These are phyloP conservation scores for Penicillium sp. DNA, from an alignment of 2,329 filamentous ascomycete species.

Conservation along the genomic window DNA sequence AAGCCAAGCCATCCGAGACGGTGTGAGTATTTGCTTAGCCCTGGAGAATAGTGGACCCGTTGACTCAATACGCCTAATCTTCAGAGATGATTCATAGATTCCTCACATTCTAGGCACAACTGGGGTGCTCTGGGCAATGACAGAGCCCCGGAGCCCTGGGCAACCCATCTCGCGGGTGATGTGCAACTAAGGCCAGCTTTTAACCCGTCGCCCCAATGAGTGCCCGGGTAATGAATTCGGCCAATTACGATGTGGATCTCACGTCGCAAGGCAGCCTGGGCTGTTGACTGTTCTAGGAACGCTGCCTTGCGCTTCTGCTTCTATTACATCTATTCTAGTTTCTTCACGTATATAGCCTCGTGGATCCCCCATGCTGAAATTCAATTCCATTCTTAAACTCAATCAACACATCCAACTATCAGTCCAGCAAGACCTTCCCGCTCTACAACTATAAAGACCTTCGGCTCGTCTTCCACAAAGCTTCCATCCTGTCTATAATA, in stretches of 20 bases:
- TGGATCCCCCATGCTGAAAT: not conserved
- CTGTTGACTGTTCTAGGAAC: conserved; percentile 11
- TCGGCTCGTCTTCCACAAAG: not conserved
- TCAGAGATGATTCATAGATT: conserved; percentile 13
- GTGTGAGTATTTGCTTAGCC: conserved; percentile 19
- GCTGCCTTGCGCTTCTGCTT: conserved; percentile 11
- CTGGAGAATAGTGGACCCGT: conserved; percentile 6
- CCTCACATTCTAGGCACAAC: conserved; percentile 10
- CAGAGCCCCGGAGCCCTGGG: conserved; percentile 7
- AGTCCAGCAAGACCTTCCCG: not conserved
- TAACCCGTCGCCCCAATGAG: conserved; percentile 11
- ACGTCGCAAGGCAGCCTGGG: conserved; percentile 18
- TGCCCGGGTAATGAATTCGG: conserved; percentile 8
- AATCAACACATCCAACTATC: conserved; percentile 9
- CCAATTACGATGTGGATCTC: conserved; percentile 14
- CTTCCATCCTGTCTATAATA: not conserved
- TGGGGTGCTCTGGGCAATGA: conserved; percentile 10
- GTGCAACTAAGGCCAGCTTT: conserved; percentile 6
- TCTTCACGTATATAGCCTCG: conserved; percentile 13
- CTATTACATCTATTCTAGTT: not conserved
- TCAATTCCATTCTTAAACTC: conserved; percentile 8
- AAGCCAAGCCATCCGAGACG: conserved; percentile 6
- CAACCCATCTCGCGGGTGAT: conserved; percentile 15
- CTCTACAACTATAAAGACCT: conserved; percentile 2
- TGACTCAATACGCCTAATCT: conserved; percentile 17